phyloP scores from a whole-genome alignment of 1,139 yeast species.

The Scheffersomyces parashehatae region DNA sequence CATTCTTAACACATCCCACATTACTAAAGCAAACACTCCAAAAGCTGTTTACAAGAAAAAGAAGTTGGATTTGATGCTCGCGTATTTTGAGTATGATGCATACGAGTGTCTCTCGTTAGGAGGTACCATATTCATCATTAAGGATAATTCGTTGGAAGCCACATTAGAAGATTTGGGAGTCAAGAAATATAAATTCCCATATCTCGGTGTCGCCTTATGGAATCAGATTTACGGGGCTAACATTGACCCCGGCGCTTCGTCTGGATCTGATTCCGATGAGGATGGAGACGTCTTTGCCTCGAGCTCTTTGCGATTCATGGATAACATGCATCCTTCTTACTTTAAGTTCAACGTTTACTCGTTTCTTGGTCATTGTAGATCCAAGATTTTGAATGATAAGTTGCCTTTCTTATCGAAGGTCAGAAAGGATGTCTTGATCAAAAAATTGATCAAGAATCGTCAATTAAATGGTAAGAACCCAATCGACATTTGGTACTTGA shows the following conservation, averaged over 20 bases:
- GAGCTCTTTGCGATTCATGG: constrained; percentile 17
- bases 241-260: constrained; percentile 15
- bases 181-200: constrained; percentile 22
- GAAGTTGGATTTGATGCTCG: constrained; percentile 35
- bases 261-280: constrained; percentile 12
- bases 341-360: constrained; percentile 37
- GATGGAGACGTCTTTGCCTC: constrained; percentile 15
- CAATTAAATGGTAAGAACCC: constrained; percentile 3
- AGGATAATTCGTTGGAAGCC: constrained; percentile 29
- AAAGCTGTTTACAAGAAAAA: constrained; percentile 21
- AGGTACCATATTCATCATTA: constrained; percentile 34
- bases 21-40: constrained; percentile 18
- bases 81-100: constrained; percentile 39
- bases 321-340: constrained; percentile 28
- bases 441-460: constrained; percentile 13
- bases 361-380: constrained; percentile 36
- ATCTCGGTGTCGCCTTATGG: constrained; percentile 43
- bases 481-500: constrained; percentile 36
- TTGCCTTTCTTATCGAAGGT: constrained; percentile 35
- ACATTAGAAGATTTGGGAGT: constrained; percentile 28
- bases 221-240: constrained; percentile 28
- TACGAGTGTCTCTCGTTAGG: constrained; percentile 36
- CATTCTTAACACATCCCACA: constrained; percentile 33
- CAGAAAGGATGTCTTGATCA: constrained; percentile 25
- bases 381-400: constrained; percentile 35